Evolutionary conservation across 148 eudicot species (phyloP).

Genomic region (Silene uniflora): DNA sequence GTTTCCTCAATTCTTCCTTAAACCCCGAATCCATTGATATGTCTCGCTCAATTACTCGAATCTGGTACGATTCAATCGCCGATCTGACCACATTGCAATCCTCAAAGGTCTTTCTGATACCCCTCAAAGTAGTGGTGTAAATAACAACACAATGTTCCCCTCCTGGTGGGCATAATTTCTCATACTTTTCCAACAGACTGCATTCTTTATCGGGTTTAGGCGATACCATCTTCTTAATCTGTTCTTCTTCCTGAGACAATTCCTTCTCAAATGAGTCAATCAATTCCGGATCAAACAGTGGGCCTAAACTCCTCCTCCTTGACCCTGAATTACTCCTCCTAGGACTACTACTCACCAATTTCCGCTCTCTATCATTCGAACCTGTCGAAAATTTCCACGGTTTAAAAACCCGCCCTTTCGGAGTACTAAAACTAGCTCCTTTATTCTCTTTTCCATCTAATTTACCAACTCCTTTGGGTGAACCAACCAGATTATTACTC

Average conservation of each 20-base stretch:
- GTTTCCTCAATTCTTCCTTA: constrained; percentile 65
- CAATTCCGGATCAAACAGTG: constrained; percentile 67
- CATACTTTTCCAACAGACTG: constrained; percentile 33
- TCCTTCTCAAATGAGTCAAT: constrained; percentile 47
- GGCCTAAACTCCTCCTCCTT: constrained; percentile 53
- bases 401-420: constrained; percentile 35
- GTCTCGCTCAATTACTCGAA: constrained; percentile 64
- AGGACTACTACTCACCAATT: constrained; percentile 26
- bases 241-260: constrained; percentile 44
- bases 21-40: constrained; percentile 85
- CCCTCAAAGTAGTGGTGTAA: constrained; percentile 80
- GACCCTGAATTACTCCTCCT: constrained; percentile 33
- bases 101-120: constrained; percentile 94
- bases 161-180: constrained; percentile 51
- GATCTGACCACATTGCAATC: constrained; percentile 64
- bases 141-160: constrained; percentile 58
- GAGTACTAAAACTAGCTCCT: constrained; percentile 40
- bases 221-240: constrained; percentile 57
- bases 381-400: constrained; percentile 30
- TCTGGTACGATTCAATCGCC: constrained; percentile 43
- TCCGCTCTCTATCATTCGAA: constrained; percentile 32
- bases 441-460: constrained; percentile 54
- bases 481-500: constrained; percentile 32
- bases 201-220: background rate
- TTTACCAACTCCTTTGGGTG: constrained; percentile 44